Base-by-base conservation (phyloP, 768 basidiomycete genomes). In the Gymnopilus dilepis region DNA sequence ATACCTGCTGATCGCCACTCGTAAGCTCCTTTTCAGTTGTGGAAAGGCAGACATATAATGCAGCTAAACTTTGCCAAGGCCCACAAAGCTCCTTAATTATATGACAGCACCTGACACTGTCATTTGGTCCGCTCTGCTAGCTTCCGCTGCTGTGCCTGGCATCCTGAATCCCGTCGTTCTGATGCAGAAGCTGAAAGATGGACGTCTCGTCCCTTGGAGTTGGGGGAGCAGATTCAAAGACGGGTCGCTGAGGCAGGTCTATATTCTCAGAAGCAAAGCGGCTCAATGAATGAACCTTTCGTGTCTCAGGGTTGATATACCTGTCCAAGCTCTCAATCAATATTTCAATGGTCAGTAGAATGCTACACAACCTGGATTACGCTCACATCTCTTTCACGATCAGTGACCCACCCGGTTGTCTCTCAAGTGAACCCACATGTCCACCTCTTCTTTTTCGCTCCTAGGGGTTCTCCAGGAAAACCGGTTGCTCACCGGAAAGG, bases 161-260 rank as follows among this genome's bases (percentile, higher is more conserved):
- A 97, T 98, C 66, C 73, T 98, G 41, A 96, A 97, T 67, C 95
- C 97, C 4, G 97, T 99, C 15, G 95, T 95, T 0, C 76, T 99
- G 56, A 92, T 99, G 91, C 91, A 94, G 71, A 98, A 97, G 74
- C 83, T 89, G 22, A 85, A 81, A 62, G 89, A 89, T 63, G 95
- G 94, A 1, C 84, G 80, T 40, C 77, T 95, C 56, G 84, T 93
- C 6, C 95, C 95, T 0, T 96, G 95, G 91, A 97, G 91, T 71
- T 95, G 94, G 88, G 96, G 95, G 24, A 94, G 91, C 63, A 84
- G 90, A 62, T 98, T 96, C 76, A 96, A 93, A 71, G 95, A 98
- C 70, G 95, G 95, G 2, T 95, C 93, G 26, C 75, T 97, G 34
- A 84, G 94, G 92, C 90, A 61, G 33, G 79, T 34, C 2, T 9